phyloP scores from a whole-genome alignment of 1,139 yeast genomes.

The Suhomyces anneliseae region DNA sequence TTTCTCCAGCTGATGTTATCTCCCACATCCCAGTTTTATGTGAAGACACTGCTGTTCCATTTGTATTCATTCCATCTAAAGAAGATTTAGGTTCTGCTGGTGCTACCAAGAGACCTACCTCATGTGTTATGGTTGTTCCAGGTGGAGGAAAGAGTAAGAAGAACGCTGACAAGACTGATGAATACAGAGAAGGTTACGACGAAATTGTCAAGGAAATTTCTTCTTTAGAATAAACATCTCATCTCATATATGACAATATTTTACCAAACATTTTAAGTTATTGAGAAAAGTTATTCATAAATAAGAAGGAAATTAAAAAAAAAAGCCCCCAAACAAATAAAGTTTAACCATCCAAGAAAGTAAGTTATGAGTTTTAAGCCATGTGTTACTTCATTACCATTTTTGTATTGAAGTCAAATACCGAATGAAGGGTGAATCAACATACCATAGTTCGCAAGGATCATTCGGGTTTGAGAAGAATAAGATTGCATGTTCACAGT shows the following conservation, averaged over 20 bases:
- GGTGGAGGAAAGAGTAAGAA: constrained; percentile 89
- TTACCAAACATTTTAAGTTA: too few species aligned
- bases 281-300: neutral
- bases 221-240: constrained; percentile 24
- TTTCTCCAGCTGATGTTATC: constrained; percentile 95
- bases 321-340: neutral
- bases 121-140: constrained; percentile 96
- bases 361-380: too few species aligned
- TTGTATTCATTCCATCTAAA: constrained; percentile 90
- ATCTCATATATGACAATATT: too few species aligned
- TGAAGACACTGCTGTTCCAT: constrained; percentile 91
- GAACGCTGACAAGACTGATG: constrained; percentile 77
- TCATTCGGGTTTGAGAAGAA: too few species aligned
- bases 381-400: too few species aligned
- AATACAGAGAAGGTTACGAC: constrained; percentile 89
- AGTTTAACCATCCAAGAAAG: neutral
- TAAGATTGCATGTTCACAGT: neutral
- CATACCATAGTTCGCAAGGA: too few species aligned
- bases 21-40: constrained; percentile 97
- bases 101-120: constrained; percentile 98
- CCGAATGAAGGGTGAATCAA: too few species aligned
- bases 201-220: constrained; percentile 91
- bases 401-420: too few species aligned
- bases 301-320: neutral
- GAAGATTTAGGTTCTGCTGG: constrained; percentile 99